Percentiles rank a stretch among this genome's conserved stretches.
Conservation (phyloP, 306 rosid genomes). For the Senna tora region DNA sequence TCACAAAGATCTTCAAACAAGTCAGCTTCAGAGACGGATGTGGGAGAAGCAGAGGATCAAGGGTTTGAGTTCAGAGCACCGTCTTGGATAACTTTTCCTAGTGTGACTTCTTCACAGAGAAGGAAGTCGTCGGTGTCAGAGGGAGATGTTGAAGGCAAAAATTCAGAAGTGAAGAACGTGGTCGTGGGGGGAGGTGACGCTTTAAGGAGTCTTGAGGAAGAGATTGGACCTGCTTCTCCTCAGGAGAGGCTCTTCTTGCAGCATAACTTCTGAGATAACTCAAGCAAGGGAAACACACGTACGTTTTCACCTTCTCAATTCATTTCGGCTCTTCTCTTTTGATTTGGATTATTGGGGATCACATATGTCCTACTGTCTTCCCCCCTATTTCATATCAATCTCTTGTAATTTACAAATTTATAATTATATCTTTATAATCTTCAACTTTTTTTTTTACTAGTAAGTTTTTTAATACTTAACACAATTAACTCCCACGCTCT, state of each 20-base stretch:
- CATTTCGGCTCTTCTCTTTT: too few relatives aligned
- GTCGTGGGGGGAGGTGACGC: conserved; percentile 61
- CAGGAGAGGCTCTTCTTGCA: conserved; percentile 80
- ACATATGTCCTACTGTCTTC: too few relatives aligned
- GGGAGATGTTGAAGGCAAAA: conserved; percentile 79
- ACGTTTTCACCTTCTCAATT: too few relatives aligned
- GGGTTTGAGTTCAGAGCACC: conserved; percentile 91
- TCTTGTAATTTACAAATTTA: too few relatives aligned
- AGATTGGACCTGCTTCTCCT: conserved; percentile 97
- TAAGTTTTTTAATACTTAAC: too few relatives aligned
- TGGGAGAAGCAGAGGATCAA: conserved; percentile 76
- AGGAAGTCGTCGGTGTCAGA: conserved; percentile 91
- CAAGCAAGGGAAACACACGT: too few relatives aligned
- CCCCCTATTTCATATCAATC: too few relatives aligned
- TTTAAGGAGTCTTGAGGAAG: conserved; percentile 92
- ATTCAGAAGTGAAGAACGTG: conserved; percentile 60
- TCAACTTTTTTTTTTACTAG: too few relatives aligned
- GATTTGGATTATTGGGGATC: too few relatives aligned
- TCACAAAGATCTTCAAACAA: conserved; percentile 86
- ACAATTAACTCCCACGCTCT: too few relatives aligned
- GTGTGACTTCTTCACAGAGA: conserved; percentile 96
- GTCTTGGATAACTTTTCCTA: conserved; percentile 94
- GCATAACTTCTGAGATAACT: conserved; percentile 67
- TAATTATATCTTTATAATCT: too few relatives aligned
- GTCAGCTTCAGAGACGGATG: conserved; percentile 77